These are phyloP conservation scores for Yamadazyma oceani DNA, from an alignment of 1,139 yeast species.

Conservation along the genomic window DNA sequence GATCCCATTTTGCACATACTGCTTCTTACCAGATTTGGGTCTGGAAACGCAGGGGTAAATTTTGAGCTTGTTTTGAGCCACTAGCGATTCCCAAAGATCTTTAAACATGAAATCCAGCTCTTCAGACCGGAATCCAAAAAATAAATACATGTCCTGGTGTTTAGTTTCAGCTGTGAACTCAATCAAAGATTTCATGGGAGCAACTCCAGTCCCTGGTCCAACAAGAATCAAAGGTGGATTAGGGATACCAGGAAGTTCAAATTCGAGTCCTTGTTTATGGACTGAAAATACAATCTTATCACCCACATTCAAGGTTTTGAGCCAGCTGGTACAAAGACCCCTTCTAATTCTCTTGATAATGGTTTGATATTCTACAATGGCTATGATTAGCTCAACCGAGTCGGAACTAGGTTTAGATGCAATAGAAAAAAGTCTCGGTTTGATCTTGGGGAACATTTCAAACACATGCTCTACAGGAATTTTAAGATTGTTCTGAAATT, in stretches of 20 bases:
- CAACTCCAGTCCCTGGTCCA: constrained; percentile 92
- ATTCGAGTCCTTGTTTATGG: constrained; percentile 46
- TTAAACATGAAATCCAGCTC: constrained; percentile 70
- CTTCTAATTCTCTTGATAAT: constrained; percentile 70
- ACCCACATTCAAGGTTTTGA: constrained; percentile 49
- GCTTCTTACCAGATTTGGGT: constrained; percentile 39
- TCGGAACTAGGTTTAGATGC: constrained; percentile 33
- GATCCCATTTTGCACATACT: constrained; percentile 74
- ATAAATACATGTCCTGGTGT: constrained; percentile 43
- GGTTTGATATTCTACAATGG: constrained; percentile 85
- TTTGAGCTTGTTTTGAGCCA: constrained; percentile 26
- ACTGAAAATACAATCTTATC: constrained; percentile 58
- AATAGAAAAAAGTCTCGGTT: constrained; percentile 65
- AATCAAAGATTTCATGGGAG: constrained; percentile 77
- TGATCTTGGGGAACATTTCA: constrained; percentile 75
- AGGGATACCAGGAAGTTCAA: constrained; percentile 18
- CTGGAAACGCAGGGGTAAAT: constrained; percentile 65
- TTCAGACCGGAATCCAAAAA: constrained; percentile 74
- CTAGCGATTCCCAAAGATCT: constrained; percentile 46
- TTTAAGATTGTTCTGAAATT: constrained; percentile 65
- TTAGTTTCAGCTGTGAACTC: constrained; percentile 22
- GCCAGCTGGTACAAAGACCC: constrained; percentile 85
- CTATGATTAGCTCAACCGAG: constrained; percentile 65
- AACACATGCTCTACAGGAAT: constrained; percentile 74
- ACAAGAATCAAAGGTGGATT: constrained; percentile 64